phyloP scores from a whole-genome alignment of 2,329 filamentous ascomycete genomes.

The Colletotrichum sublineola region DNA sequence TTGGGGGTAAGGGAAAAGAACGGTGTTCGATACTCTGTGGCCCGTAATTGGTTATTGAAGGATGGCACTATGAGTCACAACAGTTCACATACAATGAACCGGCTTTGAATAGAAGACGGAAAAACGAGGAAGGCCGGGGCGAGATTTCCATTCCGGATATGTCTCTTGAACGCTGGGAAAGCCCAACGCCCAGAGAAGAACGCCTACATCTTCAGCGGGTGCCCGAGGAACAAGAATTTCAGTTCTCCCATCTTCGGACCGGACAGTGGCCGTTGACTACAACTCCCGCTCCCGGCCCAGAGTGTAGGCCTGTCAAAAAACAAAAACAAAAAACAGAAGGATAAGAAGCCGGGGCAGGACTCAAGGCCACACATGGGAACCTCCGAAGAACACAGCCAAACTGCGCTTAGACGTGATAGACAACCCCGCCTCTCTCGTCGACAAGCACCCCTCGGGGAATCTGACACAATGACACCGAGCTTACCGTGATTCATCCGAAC shows the following conservation, averaged over 20 bases:
- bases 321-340: neutral
- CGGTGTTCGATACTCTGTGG: too few species aligned
- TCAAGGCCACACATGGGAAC: neutral
- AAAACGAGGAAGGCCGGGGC: neutral
- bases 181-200: neutral
- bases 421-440: neutral
- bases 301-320: neutral
- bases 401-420: neutral
- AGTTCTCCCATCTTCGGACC: neutral
- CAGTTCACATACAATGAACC: neutral
- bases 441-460: slow-evolving; percentile 17
- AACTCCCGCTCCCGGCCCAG: neutral
- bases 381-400: neutral
- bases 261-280: neutral
- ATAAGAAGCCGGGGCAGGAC: neutral
- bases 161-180: neutral
- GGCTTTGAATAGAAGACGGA: neutral
- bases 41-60: neutral
- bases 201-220: neutral
- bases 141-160: neutral
- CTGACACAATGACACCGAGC: slow-evolving; percentile 24
- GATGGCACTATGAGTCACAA: neutral
- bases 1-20: neutral
- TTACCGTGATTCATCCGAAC: neutral
- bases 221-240: neutral